Base-by-base conservation (phyloP, 306 rosid species). In the Rosa rugosa region DNA sequence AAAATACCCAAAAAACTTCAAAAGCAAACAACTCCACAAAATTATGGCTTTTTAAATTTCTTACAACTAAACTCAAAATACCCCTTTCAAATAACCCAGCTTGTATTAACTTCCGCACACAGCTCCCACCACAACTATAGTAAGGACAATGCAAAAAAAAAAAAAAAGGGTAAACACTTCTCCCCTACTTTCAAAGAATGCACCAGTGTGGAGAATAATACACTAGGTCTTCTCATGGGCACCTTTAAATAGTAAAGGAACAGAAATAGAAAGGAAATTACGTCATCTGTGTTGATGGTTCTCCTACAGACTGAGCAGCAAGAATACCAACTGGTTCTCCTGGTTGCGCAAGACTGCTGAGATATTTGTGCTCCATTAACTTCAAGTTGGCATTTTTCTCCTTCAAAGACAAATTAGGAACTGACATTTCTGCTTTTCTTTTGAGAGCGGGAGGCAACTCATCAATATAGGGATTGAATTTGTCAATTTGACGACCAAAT, bases 241-340 rank as follows among this genome's bases (percentile, higher is more conserved):
- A 72, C n/a, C 17, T 11, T 18, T n/a, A 38, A 68, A 41, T 41
- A 68, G 36, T 3, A 14, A 72, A 72, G 12, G 44, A 75, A 12
- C 25, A 41, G 53, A 67, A 63, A 11, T 23, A 38, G 62, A 38
- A 62, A 79, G 60, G 72, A 65, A 73, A 93, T 84, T 87, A 90
- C 97, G 97, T 93, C 99, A 95, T 95, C 85, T 95, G 98, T 1
- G 99, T 95, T 59, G 98, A 94, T 1, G 99, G 99, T 84, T 95
- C 99, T 64, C 99, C 98, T 23, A 93, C 93, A 42, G 99, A 95
- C 84, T 91, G 99, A 53, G 91, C 93, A 80, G 98, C 99, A 76
- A 95, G 93, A 65, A 93, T 95, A 74, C 99, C 99, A 83, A 95
- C 99, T 18, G 99, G 91, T 79, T 95, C 99, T 69, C 99, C 99